Base-by-base conservation (phyloP, 129 eudicot genomes). In the Silybum marianum region DNA sequence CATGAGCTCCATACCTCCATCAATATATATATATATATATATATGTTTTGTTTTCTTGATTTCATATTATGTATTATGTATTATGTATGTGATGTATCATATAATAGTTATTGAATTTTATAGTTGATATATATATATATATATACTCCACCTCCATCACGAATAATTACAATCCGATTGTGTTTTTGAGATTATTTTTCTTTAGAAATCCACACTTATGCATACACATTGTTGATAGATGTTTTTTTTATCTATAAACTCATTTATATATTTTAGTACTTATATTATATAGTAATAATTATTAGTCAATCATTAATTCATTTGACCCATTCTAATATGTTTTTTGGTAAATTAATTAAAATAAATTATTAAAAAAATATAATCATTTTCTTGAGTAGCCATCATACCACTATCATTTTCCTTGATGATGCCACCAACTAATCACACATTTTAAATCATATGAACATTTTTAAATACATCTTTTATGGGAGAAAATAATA, bases 391-490 rank as follows among this genome's bases (percentile, higher is more conserved):
- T 82, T 46, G 80, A 69, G 69, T 83, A 70, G 82, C 48, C 73
- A 77, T 72, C 81, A 19, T 46, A 18, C 18, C 26, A 73, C 79
- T 79, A 84, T 83, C 82, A 60, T 16, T 83, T 78, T 83, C 82
- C 40, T 72, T 42, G 79, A 78, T 23, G 62, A 22, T 78, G 75
- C 75, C 86, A 65, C 75, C 86, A 84, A 72, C 86, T 84, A 78
- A 72, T 71, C 74, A 28, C 63, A 71, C 54, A 65, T 25, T 40
- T 48, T 62, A 21, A 78, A 46, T 72, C 63, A 63, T n/a, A 65
- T 72, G 28, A 21, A 78, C 34, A 83, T 60, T 38, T 65, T 67
- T 39, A 12, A n/a, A 30, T 28, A 19, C 4, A 21, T 69, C 25
- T 62, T 30, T 2, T 6, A 58, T 11, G 46, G 26, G 23, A 34